These are phyloP conservation scores for Asterophora parasitica DNA, from an alignment of 768 basidiomycete species.

Conservation along the genomic window DNA sequence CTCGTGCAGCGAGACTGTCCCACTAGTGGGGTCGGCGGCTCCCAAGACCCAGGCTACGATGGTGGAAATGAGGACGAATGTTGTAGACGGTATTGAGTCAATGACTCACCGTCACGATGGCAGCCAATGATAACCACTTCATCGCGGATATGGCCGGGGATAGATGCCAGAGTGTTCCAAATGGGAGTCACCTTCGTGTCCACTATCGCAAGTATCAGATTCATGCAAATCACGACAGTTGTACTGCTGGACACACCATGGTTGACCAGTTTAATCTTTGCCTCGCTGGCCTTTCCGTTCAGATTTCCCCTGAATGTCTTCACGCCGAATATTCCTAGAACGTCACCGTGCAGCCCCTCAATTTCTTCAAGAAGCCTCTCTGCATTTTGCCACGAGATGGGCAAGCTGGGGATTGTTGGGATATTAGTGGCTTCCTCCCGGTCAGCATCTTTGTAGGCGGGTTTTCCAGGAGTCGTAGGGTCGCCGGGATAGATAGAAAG, in stretches of 20 bases:
- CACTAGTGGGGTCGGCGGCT: slow-evolving; percentile 74
- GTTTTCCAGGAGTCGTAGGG: slow-evolving; percentile 84
- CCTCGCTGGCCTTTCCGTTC: slow-evolving; percentile 41
- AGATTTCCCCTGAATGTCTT: slow-evolving; percentile 28
- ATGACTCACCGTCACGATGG: slow-evolving; percentile 73
- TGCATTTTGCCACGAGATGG: slow-evolving; percentile 85
- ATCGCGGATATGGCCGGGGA: slow-evolving; percentile 78
- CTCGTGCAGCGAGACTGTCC: slow-evolving; percentile 75
- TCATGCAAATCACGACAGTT: not conserved
- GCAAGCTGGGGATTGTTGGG: slow-evolving; percentile 80
- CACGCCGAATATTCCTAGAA: slow-evolving; percentile 22
- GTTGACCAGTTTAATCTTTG: slow-evolving; percentile 48
- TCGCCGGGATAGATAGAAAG: slow-evolving; percentile 66
- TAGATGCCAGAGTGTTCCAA: slow-evolving; percentile 83
- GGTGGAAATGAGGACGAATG: not conserved
- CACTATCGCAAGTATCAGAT: slow-evolving; percentile 34
- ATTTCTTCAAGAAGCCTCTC: slow-evolving; percentile 59
- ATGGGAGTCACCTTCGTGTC: slow-evolving; percentile 79
- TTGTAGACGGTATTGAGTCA: not conserved
- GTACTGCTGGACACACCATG: slow-evolving; percentile 33
- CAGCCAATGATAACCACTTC: slow-evolving; percentile 86
- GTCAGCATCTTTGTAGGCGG: slow-evolving; percentile 79
- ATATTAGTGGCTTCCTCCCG: slow-evolving; percentile 56
- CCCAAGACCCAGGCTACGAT: slow-evolving; percentile 69
- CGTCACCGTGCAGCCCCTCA: slow-evolving; percentile 32